These are phyloP conservation scores for Filobasidium floriforme DNA, from an alignment of 768 basidiomycete genomes.

Conservation along the genomic window DNA sequence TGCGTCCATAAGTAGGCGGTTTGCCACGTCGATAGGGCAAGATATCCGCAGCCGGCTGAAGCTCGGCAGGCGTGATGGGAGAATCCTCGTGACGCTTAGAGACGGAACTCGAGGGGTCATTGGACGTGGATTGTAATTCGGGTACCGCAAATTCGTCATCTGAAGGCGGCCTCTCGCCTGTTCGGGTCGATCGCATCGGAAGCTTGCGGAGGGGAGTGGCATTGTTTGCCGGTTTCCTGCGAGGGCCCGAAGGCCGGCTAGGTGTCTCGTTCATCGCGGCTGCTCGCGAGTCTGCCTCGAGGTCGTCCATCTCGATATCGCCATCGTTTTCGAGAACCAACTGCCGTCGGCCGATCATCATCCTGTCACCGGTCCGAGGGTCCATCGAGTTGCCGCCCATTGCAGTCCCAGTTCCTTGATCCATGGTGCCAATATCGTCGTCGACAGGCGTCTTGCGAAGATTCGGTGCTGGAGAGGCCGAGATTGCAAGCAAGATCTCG, in stretches of 20 bases:
- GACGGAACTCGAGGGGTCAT: slow-evolving; percentile 8
- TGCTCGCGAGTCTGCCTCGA: neutral
- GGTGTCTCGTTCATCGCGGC: neutral
- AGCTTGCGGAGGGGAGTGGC: neutral
- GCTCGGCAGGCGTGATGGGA: slow-evolving; percentile 12
- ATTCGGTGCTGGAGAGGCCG: slow-evolving; percentile 20
- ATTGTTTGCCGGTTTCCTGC: neutral
- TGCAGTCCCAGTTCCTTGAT: neutral
- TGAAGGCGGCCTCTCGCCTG: neutral
- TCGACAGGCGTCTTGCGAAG: neutral
- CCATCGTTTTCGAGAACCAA: neutral
- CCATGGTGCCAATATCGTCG: neutral
- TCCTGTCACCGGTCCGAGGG: too few species aligned
- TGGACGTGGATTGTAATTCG: neutral
- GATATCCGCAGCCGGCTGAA: slow-evolving; percentile 13
- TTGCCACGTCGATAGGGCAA: slow-evolving; percentile 6
- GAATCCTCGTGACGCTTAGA: slow-evolving; percentile 6
- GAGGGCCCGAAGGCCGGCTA: neutral
- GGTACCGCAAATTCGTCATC: slow-evolving; percentile 6
- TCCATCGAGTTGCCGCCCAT: neutral
- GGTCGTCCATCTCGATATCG: neutral
- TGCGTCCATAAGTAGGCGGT: neutral
- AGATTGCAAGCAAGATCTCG: slow-evolving; percentile 22
- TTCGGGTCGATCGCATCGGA: neutral
- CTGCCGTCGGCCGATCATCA: too few species aligned